phyloP scores from a whole-genome alignment of 352 stramenopile genomes.

The Globisporangium echinulatum region DNA sequence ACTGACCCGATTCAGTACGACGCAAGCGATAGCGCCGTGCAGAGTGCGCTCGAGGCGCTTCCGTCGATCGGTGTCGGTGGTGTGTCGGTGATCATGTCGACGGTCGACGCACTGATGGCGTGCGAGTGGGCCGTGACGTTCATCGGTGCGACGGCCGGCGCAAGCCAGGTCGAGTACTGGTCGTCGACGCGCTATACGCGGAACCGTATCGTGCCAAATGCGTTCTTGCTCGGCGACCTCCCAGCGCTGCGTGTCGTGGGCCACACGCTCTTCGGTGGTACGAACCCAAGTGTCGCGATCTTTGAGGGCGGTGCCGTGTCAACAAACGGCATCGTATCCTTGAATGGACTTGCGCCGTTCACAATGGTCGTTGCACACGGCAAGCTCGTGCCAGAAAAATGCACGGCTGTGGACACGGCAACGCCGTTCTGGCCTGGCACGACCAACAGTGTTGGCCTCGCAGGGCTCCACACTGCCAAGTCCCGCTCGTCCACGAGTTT shows the following conservation, averaged over 20 bases:
- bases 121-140: conserved; percentile 66
- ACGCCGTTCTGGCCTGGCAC: conserved; percentile 57
- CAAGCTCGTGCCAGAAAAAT: conserved; percentile 47
- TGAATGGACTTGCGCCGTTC: conserved; percentile 54
- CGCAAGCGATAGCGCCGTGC: conserved; percentile 32
- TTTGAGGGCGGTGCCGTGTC: conserved; percentile 32
- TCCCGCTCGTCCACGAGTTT: conserved; percentile 79
- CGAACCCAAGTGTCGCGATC: conserved; percentile 22
- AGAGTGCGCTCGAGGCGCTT: conserved; percentile 58
- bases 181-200: conserved; percentile 49
- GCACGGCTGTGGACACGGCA: conserved; percentile 53
- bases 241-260: conserved; percentile 19
- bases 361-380: conserved; percentile 49
- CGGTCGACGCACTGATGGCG: conserved; percentile 18
- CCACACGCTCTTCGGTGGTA: conserved; percentile 28
- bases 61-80: conserved; percentile 34
- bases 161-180: conserved; percentile 58
- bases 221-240: conserved; percentile 49
- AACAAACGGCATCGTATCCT: conserved; percentile 15
- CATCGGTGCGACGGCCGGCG: conserved; percentile 29
- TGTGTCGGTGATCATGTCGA: conserved; percentile 32
- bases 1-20: conserved; percentile 68
- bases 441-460: conserved; percentile 42
- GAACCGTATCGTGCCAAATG: conserved; percentile 34
- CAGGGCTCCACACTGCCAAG: conserved; percentile 55